Conservation (phyloP, 148 eudicot genomes). For the Pouteria glomerata region DNA sequence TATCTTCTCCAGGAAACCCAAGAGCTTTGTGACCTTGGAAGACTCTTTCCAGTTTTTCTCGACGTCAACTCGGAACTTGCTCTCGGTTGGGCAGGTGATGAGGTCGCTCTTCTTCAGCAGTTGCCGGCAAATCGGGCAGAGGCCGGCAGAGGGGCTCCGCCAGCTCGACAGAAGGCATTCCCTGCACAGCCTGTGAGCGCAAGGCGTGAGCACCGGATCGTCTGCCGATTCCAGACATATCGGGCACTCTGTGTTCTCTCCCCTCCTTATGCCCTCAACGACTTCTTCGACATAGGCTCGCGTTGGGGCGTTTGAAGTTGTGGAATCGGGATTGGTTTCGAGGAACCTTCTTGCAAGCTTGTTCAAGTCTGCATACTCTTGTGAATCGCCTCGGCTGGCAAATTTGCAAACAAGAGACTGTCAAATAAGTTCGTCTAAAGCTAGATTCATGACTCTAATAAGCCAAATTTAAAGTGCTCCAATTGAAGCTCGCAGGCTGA, state of each 20-base stretch:
- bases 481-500: no score
- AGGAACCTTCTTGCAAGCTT: slow-evolving; percentile 57
- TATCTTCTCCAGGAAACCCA: slow-evolving; percentile 44
- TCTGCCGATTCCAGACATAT: slow-evolving; percentile 65
- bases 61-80: slow-evolving; percentile 44
- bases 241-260: slow-evolving; percentile 59
- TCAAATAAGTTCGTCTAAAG: no score
- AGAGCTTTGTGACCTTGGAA: slow-evolving; percentile 46
- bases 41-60: slow-evolving; percentile 61
- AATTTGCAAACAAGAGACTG: background rate
- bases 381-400: slow-evolving; percentile 57
- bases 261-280: slow-evolving; percentile 38
- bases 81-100: slow-evolving; percentile 61
- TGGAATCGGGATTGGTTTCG: slow-evolving; percentile 27
- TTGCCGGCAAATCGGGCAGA: slow-evolving; percentile 66
- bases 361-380: slow-evolving; percentile 46
- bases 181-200: slow-evolving; percentile 69
- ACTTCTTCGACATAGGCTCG: slow-evolving; percentile 59
- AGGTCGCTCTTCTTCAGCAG: slow-evolving; percentile 42
- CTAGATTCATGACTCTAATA: no score
- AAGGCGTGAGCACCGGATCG: slow-evolving; percentile 61
- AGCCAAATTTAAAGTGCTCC: no score
- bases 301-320: slow-evolving; percentile 28
- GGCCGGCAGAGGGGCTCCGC: slow-evolving; percentile 36
- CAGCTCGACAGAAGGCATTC: slow-evolving; percentile 65